These are phyloP conservation scores for Yarrowia porcina DNA, from an alignment of 805 yeast species.

Conservation along the genomic window DNA sequence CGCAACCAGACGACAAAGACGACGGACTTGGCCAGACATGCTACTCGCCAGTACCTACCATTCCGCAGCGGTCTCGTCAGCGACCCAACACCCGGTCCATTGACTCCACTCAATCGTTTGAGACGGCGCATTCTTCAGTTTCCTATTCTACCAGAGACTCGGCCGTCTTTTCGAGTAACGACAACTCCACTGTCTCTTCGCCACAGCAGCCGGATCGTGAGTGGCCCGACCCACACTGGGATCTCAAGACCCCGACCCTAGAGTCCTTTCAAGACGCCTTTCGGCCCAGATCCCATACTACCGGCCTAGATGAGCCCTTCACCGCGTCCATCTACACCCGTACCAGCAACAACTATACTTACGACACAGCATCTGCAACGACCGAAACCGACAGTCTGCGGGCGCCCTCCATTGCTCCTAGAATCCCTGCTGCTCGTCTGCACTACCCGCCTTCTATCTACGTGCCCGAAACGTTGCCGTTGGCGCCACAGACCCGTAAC, in stretches of 20 bases:
- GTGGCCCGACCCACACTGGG: slow-evolving; percentile 20
- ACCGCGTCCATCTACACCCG: background rate
- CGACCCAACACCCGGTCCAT: slow-evolving; percentile 1
- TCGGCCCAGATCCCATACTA: background rate
- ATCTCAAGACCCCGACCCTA: slow-evolving; percentile 9
- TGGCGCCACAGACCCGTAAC: background rate
- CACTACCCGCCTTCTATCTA: background rate
- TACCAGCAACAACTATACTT: background rate
- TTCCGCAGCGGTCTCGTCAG: slow-evolving; percentile 15
- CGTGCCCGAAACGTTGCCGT: background rate
- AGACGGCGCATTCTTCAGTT: slow-evolving; percentile 1
- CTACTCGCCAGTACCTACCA: background rate
- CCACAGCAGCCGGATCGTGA: slow-evolving; percentile 19
- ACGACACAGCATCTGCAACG: slow-evolving; percentile 8
- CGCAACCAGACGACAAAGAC: slow-evolving; percentile 17
- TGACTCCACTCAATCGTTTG: slow-evolving; percentile 9
- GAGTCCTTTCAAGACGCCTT: slow-evolving; percentile 22
- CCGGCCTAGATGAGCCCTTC: slow-evolving; percentile 3
- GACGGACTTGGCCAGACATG: background rate
- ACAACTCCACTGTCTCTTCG: slow-evolving; percentile 9
- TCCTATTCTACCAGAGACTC: background rate
- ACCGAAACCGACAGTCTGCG: slow-evolving; percentile 15
- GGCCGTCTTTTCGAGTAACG: slow-evolving; percentile 7
- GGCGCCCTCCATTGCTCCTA: background rate
- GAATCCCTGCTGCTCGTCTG: slow-evolving; percentile 12